Conservation (phyloP, 805 yeast genomes). For the Cyberlindnera americana region DNA sequence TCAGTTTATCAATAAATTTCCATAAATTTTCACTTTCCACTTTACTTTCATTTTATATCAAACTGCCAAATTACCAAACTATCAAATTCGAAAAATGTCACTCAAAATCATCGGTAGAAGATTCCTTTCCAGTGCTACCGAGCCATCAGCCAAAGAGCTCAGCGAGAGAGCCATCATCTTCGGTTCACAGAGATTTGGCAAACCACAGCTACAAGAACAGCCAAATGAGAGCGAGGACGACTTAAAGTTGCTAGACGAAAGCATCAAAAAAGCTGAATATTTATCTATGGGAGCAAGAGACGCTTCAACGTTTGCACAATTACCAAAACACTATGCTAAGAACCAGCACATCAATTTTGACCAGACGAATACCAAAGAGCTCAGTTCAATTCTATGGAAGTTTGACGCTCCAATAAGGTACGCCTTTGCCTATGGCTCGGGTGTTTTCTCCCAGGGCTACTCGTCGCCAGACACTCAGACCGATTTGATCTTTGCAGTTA, state of each 20-base stretch:
- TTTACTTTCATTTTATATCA: background rate
- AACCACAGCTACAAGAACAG: background rate
- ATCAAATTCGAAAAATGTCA: too few species aligned
- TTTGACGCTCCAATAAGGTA: slow-evolving; percentile 72
- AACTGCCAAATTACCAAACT: too few species aligned
- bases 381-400: slow-evolving; percentile 47
- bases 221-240: slow-evolving; percentile 11
- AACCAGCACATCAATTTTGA: slow-evolving; percentile 55
- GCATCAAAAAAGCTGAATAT: slow-evolving; percentile 26
- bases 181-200: slow-evolving; percentile 10
- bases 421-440: slow-evolving; percentile 94
- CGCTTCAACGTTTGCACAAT: slow-evolving; percentile 19
- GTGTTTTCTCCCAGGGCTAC: slow-evolving; percentile 79
- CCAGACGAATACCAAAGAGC: slow-evolving; percentile 35
- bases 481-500: slow-evolving; percentile 81
- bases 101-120: slow-evolving; percentile 4
- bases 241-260: slow-evolving; percentile 22
- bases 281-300: slow-evolving; percentile 19
- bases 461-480: slow-evolving; percentile 57
- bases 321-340: slow-evolving; percentile 55
- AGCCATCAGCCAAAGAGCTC: slow-evolving; percentile 23
- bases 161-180: slow-evolving; percentile 23
- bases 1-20: too few species aligned
- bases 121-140: slow-evolving; percentile 20
- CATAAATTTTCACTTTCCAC: background rate